Percentiles rank a stretch among this genome's conserved stretches.
Evolutionary conservation across 495 filamentous ascomycete species (phyloP).

Genomic region (Staphylotrichum tortipilum): DNA sequence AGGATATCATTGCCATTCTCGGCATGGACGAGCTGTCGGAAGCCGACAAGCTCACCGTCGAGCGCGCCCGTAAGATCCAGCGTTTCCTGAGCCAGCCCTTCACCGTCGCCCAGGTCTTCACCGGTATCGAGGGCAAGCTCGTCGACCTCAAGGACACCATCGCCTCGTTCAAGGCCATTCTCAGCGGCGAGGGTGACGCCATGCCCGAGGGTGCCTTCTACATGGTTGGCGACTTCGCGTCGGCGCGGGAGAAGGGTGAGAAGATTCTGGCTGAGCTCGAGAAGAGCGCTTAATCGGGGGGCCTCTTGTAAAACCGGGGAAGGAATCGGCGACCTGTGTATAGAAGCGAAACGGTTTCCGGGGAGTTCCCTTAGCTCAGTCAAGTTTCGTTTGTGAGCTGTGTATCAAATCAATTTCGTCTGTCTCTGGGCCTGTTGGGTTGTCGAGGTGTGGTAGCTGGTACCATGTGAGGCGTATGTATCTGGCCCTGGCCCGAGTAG

Average conservation of each 20-base stretch:
- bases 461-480: background rate
- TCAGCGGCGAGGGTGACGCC: slow-evolving; percentile 90
- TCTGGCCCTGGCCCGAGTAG: background rate
- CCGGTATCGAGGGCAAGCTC: slow-evolving; percentile 94
- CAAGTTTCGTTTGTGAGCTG: slow-evolving; percentile 34
- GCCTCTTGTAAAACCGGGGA: slow-evolving; percentile 27
- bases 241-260: slow-evolving; percentile 93
- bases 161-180: slow-evolving; percentile 91
- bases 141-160: slow-evolving; percentile 99
- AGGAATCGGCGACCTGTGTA: slow-evolving; percentile 30
- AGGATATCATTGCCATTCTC: slow-evolving; percentile 99
- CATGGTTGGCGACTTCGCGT: slow-evolving; percentile 95
- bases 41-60: slow-evolving; percentile 98
- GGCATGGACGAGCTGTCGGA: slow-evolving; percentile 99
- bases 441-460: background rate
- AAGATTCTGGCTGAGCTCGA: slow-evolving; percentile 97
- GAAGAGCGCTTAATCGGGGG: slow-evolving; percentile 52
- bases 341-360: slow-evolving; percentile 28
- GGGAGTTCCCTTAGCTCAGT: slow-evolving; percentile 29
- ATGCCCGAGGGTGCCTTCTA: slow-evolving; percentile 95
- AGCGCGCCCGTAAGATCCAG: slow-evolving; percentile 99
- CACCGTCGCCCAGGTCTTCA: slow-evolving; percentile 98
- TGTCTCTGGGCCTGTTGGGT: slow-evolving; percentile 8
- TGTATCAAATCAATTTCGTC: slow-evolving; percentile 34
- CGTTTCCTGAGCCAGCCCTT: slow-evolving; percentile 99